Evolutionary conservation across 2,329 filamentous ascomycete species (phyloP), one percentile per base, ranked within the genome.

Genomic region (Chalara sp.): DNA sequence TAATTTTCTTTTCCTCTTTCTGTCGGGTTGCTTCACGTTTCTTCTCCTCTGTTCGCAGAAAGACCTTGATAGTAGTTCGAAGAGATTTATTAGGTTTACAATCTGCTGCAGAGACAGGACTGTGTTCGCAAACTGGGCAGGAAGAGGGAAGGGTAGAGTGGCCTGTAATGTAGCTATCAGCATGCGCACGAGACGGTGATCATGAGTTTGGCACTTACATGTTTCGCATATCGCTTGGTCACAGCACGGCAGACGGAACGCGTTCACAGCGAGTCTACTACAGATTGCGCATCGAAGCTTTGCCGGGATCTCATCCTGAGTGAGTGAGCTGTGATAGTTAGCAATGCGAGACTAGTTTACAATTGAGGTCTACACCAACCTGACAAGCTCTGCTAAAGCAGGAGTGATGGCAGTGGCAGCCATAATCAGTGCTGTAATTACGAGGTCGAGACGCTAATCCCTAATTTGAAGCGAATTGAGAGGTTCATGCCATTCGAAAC

Each of bases 221-320:
- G 76, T 79, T 65, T 92, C 87, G 75, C 93, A 97, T 52, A 97
- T 95, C 40, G 87, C 85, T 66, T 95, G 92, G 65, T 96, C 93
- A 69, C 93, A 99, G 71, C 93, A 99, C 1, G 91, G 89, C 31
- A 96, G 76, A 56, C 91, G 87, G 67, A 89, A 95, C 6, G 92
- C 89, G 67, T 96, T 95, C 57, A 95, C 75, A 32, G 90, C 91
- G 52, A 97, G 77, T 68, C 88, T 90, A 72, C 87, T 93, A 72
- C 93, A 99, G 61, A 89, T 88, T 48, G 89, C 89, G 75, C 93
- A 99, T 70, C 91, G 87, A 57, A 99, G 79, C 76, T 96, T 96
- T 63, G 91, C 89, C n/a, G 93, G 93, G 52, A 96, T 90, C 56
- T 93, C 89, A 62, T 92, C 88, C 58, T 65, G 64, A 31, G 62